Evolutionary conservation across 192 early-diverging fungal species (phyloP).

Genomic region (Mortierella hygrophila): DNA sequence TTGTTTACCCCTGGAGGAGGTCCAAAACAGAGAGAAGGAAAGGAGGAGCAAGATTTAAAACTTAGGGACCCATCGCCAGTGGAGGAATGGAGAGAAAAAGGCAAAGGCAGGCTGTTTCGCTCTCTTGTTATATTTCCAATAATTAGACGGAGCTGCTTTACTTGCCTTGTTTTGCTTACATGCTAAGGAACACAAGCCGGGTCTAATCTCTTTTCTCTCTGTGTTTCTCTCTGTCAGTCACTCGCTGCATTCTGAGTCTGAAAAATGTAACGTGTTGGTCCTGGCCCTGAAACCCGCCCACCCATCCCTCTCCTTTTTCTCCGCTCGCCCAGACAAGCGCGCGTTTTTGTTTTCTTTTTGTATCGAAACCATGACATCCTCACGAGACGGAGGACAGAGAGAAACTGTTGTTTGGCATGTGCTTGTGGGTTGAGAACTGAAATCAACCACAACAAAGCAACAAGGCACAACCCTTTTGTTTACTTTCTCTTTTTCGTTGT

Average conservation of each 20-base stretch:
- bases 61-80: neutral
- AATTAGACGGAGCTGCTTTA: conserved; percentile 1
- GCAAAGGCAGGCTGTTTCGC: conserved; percentile 1
- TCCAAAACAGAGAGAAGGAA: neutral
- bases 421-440: conserved; percentile 10
- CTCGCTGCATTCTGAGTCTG: neutral
- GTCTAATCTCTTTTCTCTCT: neutral
- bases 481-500: neutral
- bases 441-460: neutral
- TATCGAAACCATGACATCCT: neutral
- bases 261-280: conserved; percentile 10
- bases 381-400: neutral
- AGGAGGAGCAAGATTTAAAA: neutral
- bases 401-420: neutral
- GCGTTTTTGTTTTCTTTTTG: neutral
- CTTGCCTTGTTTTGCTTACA: neutral
- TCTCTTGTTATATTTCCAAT: neutral
- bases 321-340: neutral
- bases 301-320: neutral
- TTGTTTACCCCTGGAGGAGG: neutral
- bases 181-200: neutral
- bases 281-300: conserved; percentile 1
- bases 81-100: neutral
- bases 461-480: neutral
- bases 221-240: neutral